phyloP scores from a whole-genome alignment of 2,329 filamentous ascomycete species.

The Pseudocercospora cruenta region DNA sequence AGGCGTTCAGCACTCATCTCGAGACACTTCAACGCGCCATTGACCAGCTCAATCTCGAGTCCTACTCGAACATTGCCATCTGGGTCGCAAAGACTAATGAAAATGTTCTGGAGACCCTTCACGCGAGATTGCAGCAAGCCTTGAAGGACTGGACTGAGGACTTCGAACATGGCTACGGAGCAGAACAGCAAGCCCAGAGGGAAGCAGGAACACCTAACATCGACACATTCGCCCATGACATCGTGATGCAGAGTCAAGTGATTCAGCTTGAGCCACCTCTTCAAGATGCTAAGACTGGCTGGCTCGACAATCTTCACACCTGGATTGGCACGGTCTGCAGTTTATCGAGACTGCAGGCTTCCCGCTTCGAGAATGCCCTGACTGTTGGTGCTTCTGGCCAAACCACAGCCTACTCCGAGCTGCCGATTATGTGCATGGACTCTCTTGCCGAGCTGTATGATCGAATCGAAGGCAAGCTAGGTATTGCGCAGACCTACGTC shows the following conservation, averaged over 20 bases:
- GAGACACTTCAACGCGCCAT: conserved; percentile 88
- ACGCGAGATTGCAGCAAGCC: conserved; percentile 80
- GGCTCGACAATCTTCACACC: conserved; percentile 88
- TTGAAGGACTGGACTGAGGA: conserved; percentile 84
- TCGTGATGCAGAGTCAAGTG: conserved; percentile 97
- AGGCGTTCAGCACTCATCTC: conserved; percentile 78
- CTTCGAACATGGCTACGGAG: conserved; percentile 63
- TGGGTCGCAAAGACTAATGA: conserved; percentile 90
- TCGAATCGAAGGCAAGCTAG: conserved; percentile 80
- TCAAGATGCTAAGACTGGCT: conserved; percentile 87
- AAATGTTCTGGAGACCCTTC: conserved; percentile 78
- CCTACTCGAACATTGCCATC: conserved; percentile 87
- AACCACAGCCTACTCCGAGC: conserved; percentile 76
- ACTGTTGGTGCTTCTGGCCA: conserved; percentile 63
- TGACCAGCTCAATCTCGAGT: conserved; percentile 94
- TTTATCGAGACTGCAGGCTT: conserved; percentile 90
- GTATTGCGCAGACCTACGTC: conserved; percentile 80
- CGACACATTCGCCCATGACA: conserved; percentile 79
- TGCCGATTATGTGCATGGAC: conserved; percentile 81
- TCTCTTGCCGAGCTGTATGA: conserved; percentile 79
- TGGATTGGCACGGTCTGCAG: conserved; percentile 95
- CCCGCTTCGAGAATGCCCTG: conserved; percentile 87
- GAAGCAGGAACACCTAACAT: conserved; percentile 65
- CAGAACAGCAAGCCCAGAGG: conserved; percentile 39
- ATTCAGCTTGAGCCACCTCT: conserved; percentile 95